phyloP scores from a whole-genome alignment of 2,329 filamentous ascomycete genomes.

The Ophiostoma pallidulum region DNA sequence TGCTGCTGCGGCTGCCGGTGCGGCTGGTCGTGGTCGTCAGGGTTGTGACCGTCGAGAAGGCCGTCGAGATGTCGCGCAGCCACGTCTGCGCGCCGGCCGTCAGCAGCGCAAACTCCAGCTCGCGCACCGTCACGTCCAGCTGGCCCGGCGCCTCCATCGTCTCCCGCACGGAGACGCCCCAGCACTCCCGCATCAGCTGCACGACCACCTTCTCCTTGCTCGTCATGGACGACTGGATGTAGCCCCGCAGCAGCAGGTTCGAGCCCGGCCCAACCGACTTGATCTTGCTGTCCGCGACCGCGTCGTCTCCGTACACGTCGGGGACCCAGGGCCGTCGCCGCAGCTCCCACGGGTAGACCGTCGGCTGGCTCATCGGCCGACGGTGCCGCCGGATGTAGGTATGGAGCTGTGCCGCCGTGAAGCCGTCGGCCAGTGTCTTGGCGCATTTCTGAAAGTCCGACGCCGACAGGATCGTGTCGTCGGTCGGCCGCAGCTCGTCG shows the following conservation, averaged over 20 bases:
- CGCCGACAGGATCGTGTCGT: conserved; percentile 28
- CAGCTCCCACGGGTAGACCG: conserved; percentile 30
- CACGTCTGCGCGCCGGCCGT: conserved; percentile 29
- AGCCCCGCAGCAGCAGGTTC: conserved; percentile 9
- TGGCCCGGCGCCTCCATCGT: conserved; percentile 34
- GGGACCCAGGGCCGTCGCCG: conserved; percentile 35
- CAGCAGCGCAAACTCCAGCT: conserved; percentile 35
- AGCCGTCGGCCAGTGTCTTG: conserved; percentile 34
- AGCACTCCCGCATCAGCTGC: conserved; percentile 38
- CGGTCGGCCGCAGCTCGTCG: conserved; percentile 36
- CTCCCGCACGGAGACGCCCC: conserved; percentile 41
- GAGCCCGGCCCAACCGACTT: conserved; percentile 10
- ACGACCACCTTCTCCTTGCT: conserved; percentile 34
- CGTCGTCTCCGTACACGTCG: conserved; percentile 17
- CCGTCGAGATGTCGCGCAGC: conserved; percentile 24
- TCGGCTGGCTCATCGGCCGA: background rate
- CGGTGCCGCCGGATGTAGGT: conserved; percentile 28
- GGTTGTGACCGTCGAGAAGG: conserved; percentile 8
- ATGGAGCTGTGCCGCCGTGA: conserved; percentile 36
- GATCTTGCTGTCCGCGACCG: background rate
- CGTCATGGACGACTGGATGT: conserved; percentile 11
- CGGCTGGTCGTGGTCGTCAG: conserved; percentile 17
- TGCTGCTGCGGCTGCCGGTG: conserved; percentile 24
- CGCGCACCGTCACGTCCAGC: conserved; percentile 29
- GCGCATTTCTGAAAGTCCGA: conserved; percentile 34